Evolutionary conservation across 2,329 filamentous ascomycete species (phyloP), one percentile per base, ranked within the genome.

Genomic region (Lachnum nothofagi): DNA sequence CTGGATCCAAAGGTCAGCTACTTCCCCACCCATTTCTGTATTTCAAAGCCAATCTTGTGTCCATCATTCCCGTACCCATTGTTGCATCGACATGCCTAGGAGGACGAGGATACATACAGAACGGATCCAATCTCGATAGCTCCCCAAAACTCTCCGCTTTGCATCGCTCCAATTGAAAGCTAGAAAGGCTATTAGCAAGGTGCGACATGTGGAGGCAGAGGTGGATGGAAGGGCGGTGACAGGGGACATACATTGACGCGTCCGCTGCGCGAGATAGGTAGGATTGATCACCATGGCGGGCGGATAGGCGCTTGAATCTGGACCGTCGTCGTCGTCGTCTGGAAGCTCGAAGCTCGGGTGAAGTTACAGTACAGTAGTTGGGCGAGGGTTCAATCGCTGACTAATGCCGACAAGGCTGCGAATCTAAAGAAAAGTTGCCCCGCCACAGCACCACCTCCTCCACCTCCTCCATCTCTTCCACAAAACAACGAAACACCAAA

Each of bases 101-200:
- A n/a, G n/a, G n/a, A 39, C 27, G 47, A 16, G 33, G 16, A 49
- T 16, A 54, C 91, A 68, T 85, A 98, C 93, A 72, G 89, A 85
- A 77, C 93, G 85, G 63, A 97, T 81, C 93, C 93, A 98, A 76
- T 91, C 86, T 69, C 93, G 81, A 76, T 98, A 98, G 63, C 88
- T 86, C 67, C 83, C 82, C 62, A 96, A 72, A 58, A 96, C 93
- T 77, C 91, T 83, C 68, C 76, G 78, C 73, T 87, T 88, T 64
- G 91, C 91, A 77, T 97, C 90, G 63, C 72, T 67, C 90, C 88
- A 95, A 77, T 86, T 95, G 74, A 81, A 76, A 68, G 91, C 91
- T 96, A 68, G 65, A 58, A 19, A 20, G 8, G 49, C 34, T 37
- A 46, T 63, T 65, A 70, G 91, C 88, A 54, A 17, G 34, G 34